A percentile compares a stretch with the other conserved stretches of the same genome.
Conservation (phyloP, 805 yeast genomes). For the Yamadazyma paraphyllophila region DNA sequence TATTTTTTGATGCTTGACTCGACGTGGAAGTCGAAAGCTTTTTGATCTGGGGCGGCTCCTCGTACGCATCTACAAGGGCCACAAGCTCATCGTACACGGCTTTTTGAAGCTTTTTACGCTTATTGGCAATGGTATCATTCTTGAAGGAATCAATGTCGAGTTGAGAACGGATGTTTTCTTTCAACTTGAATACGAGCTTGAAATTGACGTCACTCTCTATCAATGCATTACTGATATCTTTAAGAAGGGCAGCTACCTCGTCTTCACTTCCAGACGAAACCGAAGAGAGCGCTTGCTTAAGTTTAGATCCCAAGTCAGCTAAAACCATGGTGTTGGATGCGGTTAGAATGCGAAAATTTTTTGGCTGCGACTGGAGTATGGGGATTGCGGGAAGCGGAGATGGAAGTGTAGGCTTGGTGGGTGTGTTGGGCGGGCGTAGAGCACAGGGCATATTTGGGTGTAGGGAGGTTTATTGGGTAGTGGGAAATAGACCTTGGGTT, state of each 20-base stretch:
- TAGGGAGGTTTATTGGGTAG: too few relatives aligned
- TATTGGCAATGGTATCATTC: slow-evolving; percentile 53
- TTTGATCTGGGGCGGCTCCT: slow-evolving; percentile 72
- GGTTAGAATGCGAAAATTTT: background rate
- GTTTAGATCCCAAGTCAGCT: slow-evolving; percentile 44
- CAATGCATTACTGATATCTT: slow-evolving; percentile 86
- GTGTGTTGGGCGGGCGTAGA: too few relatives aligned
- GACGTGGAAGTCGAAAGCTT: slow-evolving; percentile 47
- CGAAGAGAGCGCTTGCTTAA: slow-evolving; percentile 41
- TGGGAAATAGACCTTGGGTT: too few relatives aligned
- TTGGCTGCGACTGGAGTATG: background rate
- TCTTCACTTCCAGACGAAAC: slow-evolving; percentile 40
- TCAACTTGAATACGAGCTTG: slow-evolving; percentile 70
- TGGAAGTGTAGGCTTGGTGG: too few relatives aligned
- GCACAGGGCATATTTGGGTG: too few relatives aligned
- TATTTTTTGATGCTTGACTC: slow-evolving; percentile 18
- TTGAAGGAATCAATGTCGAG: slow-evolving; percentile 57
- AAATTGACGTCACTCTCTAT: slow-evolving; percentile 94
- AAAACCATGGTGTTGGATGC: slow-evolving; percentile 33
- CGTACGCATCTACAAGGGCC: slow-evolving; percentile 73
- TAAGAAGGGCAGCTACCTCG: slow-evolving; percentile 56
- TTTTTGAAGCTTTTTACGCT: slow-evolving; percentile 83
- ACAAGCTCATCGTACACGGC: slow-evolving; percentile 93
- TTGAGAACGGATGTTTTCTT: slow-evolving; percentile 52
- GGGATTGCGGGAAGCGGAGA: too few relatives aligned